A percentile compares a stretch with the other conserved stretches of the same genome.
These are phyloP conservation scores for Hygrophoropsis aurantiaca DNA, from an alignment of 768 basidiomycete genomes.

Conservation along the genomic window DNA sequence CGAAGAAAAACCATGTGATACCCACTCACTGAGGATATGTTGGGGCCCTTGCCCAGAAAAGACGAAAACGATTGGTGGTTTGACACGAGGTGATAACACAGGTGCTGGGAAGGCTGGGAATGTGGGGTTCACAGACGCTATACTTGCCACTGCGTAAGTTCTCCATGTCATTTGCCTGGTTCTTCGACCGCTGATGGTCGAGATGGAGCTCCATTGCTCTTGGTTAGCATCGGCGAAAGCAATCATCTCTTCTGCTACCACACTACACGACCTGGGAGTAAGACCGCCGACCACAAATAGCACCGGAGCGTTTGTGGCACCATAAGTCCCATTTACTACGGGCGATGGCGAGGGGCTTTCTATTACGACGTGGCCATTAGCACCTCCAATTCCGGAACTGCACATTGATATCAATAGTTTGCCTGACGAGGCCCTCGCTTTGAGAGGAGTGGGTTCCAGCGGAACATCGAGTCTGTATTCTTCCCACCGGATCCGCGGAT, in stretches of 20 bases:
- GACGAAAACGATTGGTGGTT: conserved; percentile 35
- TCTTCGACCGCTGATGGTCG: conserved; percentile 22
- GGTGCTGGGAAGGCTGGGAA: conserved; percentile 26
- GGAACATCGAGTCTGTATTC: conserved; percentile 39
- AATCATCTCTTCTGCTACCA: conserved; percentile 3
- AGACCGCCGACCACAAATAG: conserved; percentile 31
- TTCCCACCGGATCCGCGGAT: conserved; percentile 41
- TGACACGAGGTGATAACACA: conserved; percentile 20
- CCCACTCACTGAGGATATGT: conserved; percentile 34
- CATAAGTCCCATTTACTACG: not conserved
- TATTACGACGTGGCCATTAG: conserved; percentile 41
- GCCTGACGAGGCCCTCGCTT: conserved; percentile 14
- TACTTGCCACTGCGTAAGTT: conserved; percentile 20
- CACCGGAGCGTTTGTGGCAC: not conserved
- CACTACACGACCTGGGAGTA: conserved; percentile 29
- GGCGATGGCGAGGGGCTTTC: conserved; percentile 26
- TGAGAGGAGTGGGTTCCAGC: conserved; percentile 14
- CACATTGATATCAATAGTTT: conserved; percentile 37
- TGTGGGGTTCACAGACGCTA: not conserved
- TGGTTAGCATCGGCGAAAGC: not conserved
- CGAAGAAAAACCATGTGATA: not conserved
- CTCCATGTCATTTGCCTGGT: conserved; percentile 34
- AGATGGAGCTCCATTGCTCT: not conserved
- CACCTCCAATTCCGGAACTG: conserved; percentile 46
- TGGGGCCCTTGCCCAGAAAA: conserved; percentile 43